Evolutionary conservation across 2,329 filamentous ascomycete genomes (phyloP).

Genomic region (Calonectria hawksworthii): DNA sequence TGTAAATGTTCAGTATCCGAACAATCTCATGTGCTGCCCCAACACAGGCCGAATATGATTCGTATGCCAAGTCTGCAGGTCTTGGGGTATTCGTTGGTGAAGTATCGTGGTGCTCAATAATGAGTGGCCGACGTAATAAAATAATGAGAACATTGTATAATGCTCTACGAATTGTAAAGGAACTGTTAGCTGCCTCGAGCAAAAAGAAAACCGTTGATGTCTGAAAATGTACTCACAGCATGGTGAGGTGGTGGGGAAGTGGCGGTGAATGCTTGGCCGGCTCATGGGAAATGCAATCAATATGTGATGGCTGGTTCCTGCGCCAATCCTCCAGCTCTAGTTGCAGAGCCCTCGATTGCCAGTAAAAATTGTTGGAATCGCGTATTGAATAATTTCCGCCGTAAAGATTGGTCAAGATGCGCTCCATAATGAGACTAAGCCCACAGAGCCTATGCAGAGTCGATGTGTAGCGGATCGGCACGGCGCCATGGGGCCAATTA

Average conservation of each 20-base stretch:
- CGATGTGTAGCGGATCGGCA: slow-evolving; percentile 58
- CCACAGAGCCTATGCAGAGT: slow-evolving; percentile 58
- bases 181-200: too few relatives aligned
- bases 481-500: not conserved
- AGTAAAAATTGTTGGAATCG: not conserved
- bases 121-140: slow-evolving; percentile 67
- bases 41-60: not conserved
- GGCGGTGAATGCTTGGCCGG: not conserved
- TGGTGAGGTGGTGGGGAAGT: not conserved
- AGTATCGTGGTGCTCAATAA: slow-evolving; percentile 52
- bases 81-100: not conserved
- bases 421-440: slow-evolving; percentile 57
- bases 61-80: not conserved
- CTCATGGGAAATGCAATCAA: slow-evolving; percentile 45
- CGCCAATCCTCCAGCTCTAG: not conserved
- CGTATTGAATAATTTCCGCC: not conserved
- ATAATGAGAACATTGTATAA: slow-evolving; percentile 67
- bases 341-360: slow-evolving; percentile 1
- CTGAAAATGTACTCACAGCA: not conserved
- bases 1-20: not conserved
- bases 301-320: slow-evolving; percentile 1
- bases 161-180: slow-evolving; percentile 50
- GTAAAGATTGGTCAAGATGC: slow-evolving; percentile 14
- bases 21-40: not conserved
- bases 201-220: too few relatives aligned